These are phyloP conservation scores for Coelastrella sp. DNA, from an alignment of 139 green algal genomes.

Conservation along the genomic window DNA sequence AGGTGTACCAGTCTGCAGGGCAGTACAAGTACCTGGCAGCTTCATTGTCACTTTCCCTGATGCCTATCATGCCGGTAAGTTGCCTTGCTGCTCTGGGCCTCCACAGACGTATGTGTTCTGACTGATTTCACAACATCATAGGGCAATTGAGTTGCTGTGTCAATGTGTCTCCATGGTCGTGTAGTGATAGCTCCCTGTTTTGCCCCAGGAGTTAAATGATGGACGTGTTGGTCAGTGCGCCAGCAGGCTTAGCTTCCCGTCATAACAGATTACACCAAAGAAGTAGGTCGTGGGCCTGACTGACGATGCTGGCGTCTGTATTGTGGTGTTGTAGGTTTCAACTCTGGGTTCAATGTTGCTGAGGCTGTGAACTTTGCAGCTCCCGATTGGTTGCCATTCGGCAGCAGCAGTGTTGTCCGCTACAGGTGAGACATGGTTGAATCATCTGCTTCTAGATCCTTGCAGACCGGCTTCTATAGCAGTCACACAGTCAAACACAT, in stretches of 20 bases:
- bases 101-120: neutral
- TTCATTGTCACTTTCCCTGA: constrained; percentile 93
- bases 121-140: neutral
- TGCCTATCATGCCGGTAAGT: constrained; percentile 78
- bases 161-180: no score
- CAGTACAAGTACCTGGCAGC: constrained; percentile 75
- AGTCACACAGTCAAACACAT: no score
- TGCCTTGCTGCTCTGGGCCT: neutral
- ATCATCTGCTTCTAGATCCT: neutral
- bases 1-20: constrained; percentile 76
- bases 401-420: constrained; percentile 66
- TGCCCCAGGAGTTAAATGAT: no score
- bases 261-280: no score
- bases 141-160: no score
- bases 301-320: no score
- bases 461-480: no score
- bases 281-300: no score
- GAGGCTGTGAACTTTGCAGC: constrained; percentile 95
- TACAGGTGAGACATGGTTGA: constrained; percentile 61
- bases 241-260: no score
- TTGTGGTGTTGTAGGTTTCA: constrained; percentile 70
- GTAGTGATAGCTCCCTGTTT: no score
- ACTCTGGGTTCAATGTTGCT: constrained; percentile 86
- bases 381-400: constrained; percentile 88
- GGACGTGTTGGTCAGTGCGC: no score